Base-by-base conservation (phyloP, 1,284 basidiomycete species). In the Cryptococcus hybrid region DNA sequence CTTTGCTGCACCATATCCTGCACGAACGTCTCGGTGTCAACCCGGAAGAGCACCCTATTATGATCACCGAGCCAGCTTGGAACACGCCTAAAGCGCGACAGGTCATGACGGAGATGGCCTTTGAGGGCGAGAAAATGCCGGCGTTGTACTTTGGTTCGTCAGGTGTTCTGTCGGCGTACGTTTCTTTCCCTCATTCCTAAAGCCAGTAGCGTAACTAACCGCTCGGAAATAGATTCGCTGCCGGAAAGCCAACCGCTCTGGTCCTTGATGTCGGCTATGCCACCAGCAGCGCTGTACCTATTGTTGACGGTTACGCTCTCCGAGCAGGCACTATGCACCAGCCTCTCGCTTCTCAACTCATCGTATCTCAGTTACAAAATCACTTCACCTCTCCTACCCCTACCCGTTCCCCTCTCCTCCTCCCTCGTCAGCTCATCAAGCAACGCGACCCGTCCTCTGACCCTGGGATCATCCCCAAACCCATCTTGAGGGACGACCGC, bases 91-190 rank as follows among this genome's bases (percentile, higher is more conserved):
- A 87, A 18, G 92, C 94, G 69, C 82, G 95, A 50, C 93, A 98
- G 79, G 84, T 87, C 51, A 89, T 98, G 86, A 89, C 92, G 11
- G 92, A 99, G 79, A 88, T 99, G 57, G 92, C 95, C 80, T 99
- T 99, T 72, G 96, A 99, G 78, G 88, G 94, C 61, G 93, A 97
- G 68, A 82, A 90, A 52, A 89, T 88, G 7, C 96, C 96, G 2
- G 96, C 95, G 1, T 93, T 96, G 79, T 99, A 99, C 75, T 89
- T 97, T 52, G 93, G 95, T 38, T 97, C 98, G 73, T 88, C 90
- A 30, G 89, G 90, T n/a, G 95, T 99, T 12, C 80, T 99, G 53
- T 95, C 91, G 75, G 89, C 93, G 88, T 94, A 78, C 70, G 89
- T 82, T 8, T 43, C 18, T 36, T 15, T 11, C 4, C 30, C 30